phyloP scores from a whole-genome alignment of 2,329 filamentous ascomycete species.

The Paecilomyces variotii region DNA sequence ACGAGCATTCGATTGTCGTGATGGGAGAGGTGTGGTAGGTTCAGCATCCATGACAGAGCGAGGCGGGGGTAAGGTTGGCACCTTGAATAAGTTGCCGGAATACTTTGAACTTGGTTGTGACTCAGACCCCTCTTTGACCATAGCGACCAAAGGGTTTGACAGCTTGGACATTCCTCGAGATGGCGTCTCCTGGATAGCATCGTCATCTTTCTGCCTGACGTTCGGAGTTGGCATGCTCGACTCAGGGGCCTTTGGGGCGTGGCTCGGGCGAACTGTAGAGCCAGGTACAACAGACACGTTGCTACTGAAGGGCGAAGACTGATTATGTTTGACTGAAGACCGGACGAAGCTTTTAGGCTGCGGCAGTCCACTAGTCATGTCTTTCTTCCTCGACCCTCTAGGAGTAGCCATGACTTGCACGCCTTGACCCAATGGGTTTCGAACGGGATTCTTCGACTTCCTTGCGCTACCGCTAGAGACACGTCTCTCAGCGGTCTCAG shows the following conservation, averaged over 20 bases:
- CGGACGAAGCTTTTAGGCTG: slow-evolving; percentile 18
- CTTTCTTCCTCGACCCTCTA: slow-evolving; percentile 27
- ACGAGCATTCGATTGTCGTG: background rate
- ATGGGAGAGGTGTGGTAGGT: background rate
- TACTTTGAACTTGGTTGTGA: slow-evolving; percentile 3
- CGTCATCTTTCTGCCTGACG: slow-evolving; percentile 5
- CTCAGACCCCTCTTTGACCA: slow-evolving; percentile 5
- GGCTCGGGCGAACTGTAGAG: slow-evolving; percentile 20
- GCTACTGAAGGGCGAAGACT: slow-evolving; percentile 17
- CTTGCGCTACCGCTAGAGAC: slow-evolving; percentile 20
- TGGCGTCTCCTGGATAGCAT: slow-evolving; percentile 32
- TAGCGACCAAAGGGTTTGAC: slow-evolving; percentile 7
- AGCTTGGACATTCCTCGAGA: slow-evolving; percentile 24
- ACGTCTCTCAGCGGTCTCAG: slow-evolving; percentile 34
- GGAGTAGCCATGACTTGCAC: slow-evolving; percentile 45
- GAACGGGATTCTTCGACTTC: slow-evolving; percentile 34
- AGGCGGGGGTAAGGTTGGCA: slow-evolving; percentile 4
- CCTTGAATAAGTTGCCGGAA: slow-evolving; percentile 9
- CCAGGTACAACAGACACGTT: slow-evolving; percentile 25
- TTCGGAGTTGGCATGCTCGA: background rate
- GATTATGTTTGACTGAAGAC: slow-evolving; percentile 21
- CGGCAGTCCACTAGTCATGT: slow-evolving; percentile 19
- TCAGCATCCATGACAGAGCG: background rate
- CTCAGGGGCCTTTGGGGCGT: background rate
- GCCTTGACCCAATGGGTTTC: slow-evolving; percentile 33